Percentiles rank a stretch among this genome's conserved stretches.
phyloP scores from a whole-genome alignment of 2,329 filamentous ascomycete species.

The Cordyceps farinosa region DNA sequence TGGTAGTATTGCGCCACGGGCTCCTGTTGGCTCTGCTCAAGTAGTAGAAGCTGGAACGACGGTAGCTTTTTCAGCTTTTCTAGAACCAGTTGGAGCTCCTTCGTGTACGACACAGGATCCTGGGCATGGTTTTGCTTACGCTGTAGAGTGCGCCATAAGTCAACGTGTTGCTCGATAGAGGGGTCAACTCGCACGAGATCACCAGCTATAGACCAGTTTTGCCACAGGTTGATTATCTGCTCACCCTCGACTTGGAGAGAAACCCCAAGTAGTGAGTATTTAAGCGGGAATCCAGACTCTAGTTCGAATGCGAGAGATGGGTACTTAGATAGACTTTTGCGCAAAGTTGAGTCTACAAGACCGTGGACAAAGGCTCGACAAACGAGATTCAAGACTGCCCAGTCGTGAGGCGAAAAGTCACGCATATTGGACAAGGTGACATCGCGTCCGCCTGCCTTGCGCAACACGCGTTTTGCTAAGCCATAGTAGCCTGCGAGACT shows the following conservation, averaged over 20 bases:
- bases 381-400: slow-evolving; percentile 48
- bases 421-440: slow-evolving; percentile 44
- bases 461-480: slow-evolving; percentile 47
- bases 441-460: slow-evolving; percentile 48
- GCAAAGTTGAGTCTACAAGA: slow-evolving; percentile 45
- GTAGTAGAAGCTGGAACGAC: slow-evolving; percentile 49
- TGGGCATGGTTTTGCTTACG: slow-evolving; percentile 37
- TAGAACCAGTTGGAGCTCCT: slow-evolving; percentile 46
- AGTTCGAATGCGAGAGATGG: slow-evolving; percentile 44
- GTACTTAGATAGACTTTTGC: slow-evolving; percentile 41
- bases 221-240: slow-evolving; percentile 46
- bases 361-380: slow-evolving; percentile 53
- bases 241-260: slow-evolving; percentile 56
- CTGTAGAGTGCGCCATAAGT: slow-evolving; percentile 45
- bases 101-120: slow-evolving; percentile 50
- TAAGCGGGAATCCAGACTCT: slow-evolving; percentile 26
- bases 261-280: slow-evolving; percentile 52
- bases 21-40: slow-evolving; percentile 54
- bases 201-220: slow-evolving; percentile 25
- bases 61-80: slow-evolving; percentile 50
- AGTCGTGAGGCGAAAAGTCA: slow-evolving; percentile 43
- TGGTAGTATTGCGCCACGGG: slow-evolving; percentile 46
- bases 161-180: slow-evolving; percentile 36
- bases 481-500: slow-evolving; percentile 46
- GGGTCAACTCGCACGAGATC: slow-evolving; percentile 20